Conservation (phyloP, 1,139 yeast species). For the Lodderomyces parapsilosis region DNA sequence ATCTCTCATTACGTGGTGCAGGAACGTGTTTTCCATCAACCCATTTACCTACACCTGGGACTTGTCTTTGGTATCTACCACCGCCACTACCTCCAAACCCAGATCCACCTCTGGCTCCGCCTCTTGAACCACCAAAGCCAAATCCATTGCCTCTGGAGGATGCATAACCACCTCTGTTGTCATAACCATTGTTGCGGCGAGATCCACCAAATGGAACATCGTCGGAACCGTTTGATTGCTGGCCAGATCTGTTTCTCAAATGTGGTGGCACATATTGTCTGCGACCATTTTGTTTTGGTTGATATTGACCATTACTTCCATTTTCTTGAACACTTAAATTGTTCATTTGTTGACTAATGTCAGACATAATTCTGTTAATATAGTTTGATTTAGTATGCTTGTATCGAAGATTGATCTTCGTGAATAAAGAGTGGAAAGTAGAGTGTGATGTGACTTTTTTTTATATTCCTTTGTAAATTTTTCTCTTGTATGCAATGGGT, state of each 20-base stretch:
- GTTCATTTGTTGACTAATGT: slow-evolving; percentile 44
- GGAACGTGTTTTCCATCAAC: slow-evolving; percentile 88
- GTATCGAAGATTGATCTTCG: slow-evolving; percentile 2
- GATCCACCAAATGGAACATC: slow-evolving; percentile 16
- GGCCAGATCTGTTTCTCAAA: slow-evolving; percentile 38
- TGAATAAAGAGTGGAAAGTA: slow-evolving; percentile 1
- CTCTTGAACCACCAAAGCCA: slow-evolving; percentile 17
- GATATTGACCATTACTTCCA: slow-evolving; percentile 11
- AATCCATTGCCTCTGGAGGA: slow-evolving; percentile 16
- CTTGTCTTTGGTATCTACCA: slow-evolving; percentile 25
- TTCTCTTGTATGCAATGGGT: background rate
- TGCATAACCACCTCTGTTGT: slow-evolving; percentile 11
- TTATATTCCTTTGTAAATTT: background rate
- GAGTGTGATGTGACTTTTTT: background rate
- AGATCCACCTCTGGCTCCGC: slow-evolving; percentile 26
- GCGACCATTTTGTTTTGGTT: slow-evolving; percentile 15
- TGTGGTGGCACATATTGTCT: slow-evolving; percentile 70
- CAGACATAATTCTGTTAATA: slow-evolving; percentile 32
- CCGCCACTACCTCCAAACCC: slow-evolving; percentile 23
- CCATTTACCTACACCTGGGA: slow-evolving; percentile 69
- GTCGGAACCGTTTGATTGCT: slow-evolving; percentile 4
- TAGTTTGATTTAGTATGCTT: background rate
- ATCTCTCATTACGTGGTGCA: slow-evolving; percentile 65
- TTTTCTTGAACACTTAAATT: slow-evolving; percentile 39
- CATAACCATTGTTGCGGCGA: slow-evolving; percentile 17